These are phyloP conservation scores for Boletus sp. DNA, from an alignment of 768 basidiomycete genomes.

Conservation along the genomic window DNA sequence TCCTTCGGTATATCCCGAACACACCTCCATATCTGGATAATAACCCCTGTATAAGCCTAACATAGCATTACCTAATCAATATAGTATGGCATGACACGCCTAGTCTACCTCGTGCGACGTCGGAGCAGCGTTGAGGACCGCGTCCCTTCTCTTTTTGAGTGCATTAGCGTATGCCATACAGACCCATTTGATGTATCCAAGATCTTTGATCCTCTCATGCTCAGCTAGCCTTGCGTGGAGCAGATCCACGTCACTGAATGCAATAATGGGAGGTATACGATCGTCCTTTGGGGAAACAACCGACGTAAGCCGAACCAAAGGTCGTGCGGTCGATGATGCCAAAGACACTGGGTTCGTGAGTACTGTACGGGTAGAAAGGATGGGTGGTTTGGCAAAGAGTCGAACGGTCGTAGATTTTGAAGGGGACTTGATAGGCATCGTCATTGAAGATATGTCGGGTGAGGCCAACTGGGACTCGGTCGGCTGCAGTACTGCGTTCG, in stretches of 20 bases:
- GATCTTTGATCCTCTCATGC: conserved; percentile 38
- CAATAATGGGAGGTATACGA: conserved; percentile 72
- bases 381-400: conserved; percentile 39
- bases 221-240: conserved; percentile 73
- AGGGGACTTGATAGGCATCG: neutral
- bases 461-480: conserved; percentile 5
- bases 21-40: neutral
- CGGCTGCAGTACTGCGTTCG: conserved; percentile 43
- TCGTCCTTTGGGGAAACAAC: conserved; percentile 65
- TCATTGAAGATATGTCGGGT: neutral
- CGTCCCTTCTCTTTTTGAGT: conserved; percentile 57
- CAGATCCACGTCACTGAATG: conserved; percentile 73
- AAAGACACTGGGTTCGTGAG: conserved; percentile 34
- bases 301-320: conserved; percentile 69
- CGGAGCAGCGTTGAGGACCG: conserved; percentile 18
- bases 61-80: neutral
- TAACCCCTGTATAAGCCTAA: neutral
- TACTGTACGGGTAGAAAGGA: conserved; percentile 57
- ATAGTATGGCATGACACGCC: neutral
- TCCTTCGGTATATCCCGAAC: conserved; percentile 14
- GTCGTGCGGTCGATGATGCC: conserved; percentile 39
- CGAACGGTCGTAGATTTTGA: conserved; percentile 5
- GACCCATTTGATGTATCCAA: conserved; percentile 70
- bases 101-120: conserved; percentile 9
- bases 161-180: conserved; percentile 71